phyloP scores from a whole-genome alignment of 768 basidiomycete species.

The Naganishia kalamii region DNA sequence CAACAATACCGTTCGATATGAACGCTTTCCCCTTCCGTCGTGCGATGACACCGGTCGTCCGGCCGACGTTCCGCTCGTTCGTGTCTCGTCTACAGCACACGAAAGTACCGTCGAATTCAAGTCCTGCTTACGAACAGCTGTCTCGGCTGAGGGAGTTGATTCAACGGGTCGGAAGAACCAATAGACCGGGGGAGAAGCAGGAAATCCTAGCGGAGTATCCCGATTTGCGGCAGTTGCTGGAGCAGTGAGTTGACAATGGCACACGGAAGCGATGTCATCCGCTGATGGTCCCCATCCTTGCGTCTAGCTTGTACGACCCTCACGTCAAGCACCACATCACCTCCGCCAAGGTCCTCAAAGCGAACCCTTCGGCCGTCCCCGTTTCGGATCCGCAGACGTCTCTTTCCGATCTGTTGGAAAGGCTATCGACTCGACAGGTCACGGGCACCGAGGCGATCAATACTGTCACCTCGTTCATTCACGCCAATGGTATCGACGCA shows the following conservation, averaged over 20 bases:
- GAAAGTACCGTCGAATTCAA: too few relatives aligned
- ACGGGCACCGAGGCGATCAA: conserved; percentile 32
- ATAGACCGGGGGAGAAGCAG: conserved; percentile 32
- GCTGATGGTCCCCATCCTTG: neutral
- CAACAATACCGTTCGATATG: too few relatives aligned
- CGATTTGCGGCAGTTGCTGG: conserved; percentile 33
- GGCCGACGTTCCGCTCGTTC: too few relatives aligned
- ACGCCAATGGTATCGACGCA: conserved; percentile 20
- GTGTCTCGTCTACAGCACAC: too few relatives aligned
- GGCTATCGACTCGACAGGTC: conserved; percentile 20
- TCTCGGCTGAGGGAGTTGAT: conserved; percentile 29
- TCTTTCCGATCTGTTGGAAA: conserved; percentile 24
- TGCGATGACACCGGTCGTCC: too few relatives aligned
- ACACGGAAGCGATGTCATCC: neutral
- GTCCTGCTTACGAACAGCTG: conserved; percentile 22
- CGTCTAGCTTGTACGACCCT: conserved; percentile 35
- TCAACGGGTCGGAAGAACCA: conserved; percentile 28
- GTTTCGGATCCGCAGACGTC: neutral
- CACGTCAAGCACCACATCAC: conserved; percentile 30
- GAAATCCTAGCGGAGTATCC: conserved; percentile 36
- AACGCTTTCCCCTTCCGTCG: too few relatives aligned
- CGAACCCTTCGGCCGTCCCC: neutral
- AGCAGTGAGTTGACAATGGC: conserved; percentile 31
- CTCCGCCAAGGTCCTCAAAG: conserved; percentile 22
- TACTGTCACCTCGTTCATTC: conserved; percentile 23